phyloP scores from a whole-genome alignment of 1,284 basidiomycete species.

The Melanopsichium pennsylvanicum region DNA sequence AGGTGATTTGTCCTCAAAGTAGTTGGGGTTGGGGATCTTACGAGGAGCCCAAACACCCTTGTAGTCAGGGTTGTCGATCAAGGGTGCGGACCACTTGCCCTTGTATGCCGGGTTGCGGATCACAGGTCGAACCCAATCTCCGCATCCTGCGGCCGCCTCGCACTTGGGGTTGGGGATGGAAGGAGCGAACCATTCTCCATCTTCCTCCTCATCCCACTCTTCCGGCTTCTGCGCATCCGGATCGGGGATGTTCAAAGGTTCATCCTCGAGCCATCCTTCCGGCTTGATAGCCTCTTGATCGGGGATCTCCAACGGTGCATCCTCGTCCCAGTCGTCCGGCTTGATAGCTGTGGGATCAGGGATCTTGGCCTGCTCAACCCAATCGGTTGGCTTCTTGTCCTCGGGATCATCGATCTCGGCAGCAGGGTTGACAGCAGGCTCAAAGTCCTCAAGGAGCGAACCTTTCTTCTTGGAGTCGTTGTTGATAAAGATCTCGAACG shows the following conservation, averaged over 20 bases:
- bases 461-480: slow-evolving; percentile 76
- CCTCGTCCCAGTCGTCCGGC: slow-evolving; percentile 65
- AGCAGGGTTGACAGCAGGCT: slow-evolving; percentile 90
- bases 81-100: slow-evolving; percentile 89
- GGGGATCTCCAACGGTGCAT: slow-evolving; percentile 70
- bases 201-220: slow-evolving; percentile 99
- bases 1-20: slow-evolving; percentile 87
- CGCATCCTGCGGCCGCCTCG: slow-evolving; percentile 87
- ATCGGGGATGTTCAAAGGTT: slow-evolving; percentile 82
- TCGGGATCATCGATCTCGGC: slow-evolving; percentile 91
- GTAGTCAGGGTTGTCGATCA: slow-evolving; percentile 73
- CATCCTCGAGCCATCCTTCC: slow-evolving; percentile 93
- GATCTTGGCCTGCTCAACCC: slow-evolving; percentile 91
- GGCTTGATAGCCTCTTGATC: slow-evolving; percentile 90
- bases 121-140: slow-evolving; percentile 86
- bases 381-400: slow-evolving; percentile 88
- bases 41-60: slow-evolving; percentile 61
- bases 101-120: slow-evolving; percentile 98
- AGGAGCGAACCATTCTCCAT: slow-evolving; percentile 96
- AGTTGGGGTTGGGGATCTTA: slow-evolving; percentile 77
- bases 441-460: slow-evolving; percentile 89
- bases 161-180: slow-evolving; percentile 80
- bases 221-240: slow-evolving; percentile 96
- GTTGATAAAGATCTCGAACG: slow-evolving; percentile 91
- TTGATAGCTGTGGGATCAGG: slow-evolving; percentile 81